phyloP scores from a whole-genome alignment of 768 basidiomycete species.

The Rhodotorula sphaerocarpa region DNA sequence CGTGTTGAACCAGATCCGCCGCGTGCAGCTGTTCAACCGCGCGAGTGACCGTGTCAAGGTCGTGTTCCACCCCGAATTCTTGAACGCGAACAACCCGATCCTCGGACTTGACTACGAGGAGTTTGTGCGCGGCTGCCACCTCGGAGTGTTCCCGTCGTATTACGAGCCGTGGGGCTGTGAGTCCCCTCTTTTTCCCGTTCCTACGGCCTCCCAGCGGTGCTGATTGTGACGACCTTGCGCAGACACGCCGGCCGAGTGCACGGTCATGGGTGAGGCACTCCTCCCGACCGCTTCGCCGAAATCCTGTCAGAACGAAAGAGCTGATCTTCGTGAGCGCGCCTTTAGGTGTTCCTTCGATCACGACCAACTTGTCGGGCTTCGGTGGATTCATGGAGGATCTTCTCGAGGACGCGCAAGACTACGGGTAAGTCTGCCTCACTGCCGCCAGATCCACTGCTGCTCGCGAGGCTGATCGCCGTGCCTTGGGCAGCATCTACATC shows the following conservation, averaged over 20 bases:
- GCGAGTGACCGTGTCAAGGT: slow-evolving; percentile 87
- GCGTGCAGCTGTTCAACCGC: slow-evolving; percentile 86
- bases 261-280: slow-evolving; percentile 72
- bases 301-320: not conserved
- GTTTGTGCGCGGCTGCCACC: slow-evolving; percentile 93
- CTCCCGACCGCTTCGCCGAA: not conserved
- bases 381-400: slow-evolving; percentile 65
- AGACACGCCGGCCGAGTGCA: slow-evolving; percentile 96
- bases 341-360: slow-evolving; percentile 77
- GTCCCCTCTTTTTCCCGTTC: not conserved
- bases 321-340: not conserved
- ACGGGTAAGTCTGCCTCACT: slow-evolving; percentile 19
- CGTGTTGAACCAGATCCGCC: slow-evolving; percentile 85
- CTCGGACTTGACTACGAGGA: slow-evolving; percentile 97
- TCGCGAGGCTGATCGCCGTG: not conserved
- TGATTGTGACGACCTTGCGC: slow-evolving; percentile 28
- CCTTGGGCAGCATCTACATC: slow-evolving; percentile 57
- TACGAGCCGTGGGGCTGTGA: slow-evolving; percentile 39
- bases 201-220: too few species aligned
- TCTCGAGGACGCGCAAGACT: slow-evolving; percentile 71
- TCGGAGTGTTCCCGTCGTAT: slow-evolving; percentile 84
- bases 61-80: slow-evolving; percentile 95
- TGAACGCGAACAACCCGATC: slow-evolving; percentile 96
- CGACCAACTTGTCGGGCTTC: slow-evolving; percentile 95
- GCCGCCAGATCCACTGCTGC: not conserved